Percentiles rank a stretch among this genome's conserved stretches.
phyloP scores from a whole-genome alignment of 1,284 basidiomycete species.

The Psilocybe mexicana region DNA sequence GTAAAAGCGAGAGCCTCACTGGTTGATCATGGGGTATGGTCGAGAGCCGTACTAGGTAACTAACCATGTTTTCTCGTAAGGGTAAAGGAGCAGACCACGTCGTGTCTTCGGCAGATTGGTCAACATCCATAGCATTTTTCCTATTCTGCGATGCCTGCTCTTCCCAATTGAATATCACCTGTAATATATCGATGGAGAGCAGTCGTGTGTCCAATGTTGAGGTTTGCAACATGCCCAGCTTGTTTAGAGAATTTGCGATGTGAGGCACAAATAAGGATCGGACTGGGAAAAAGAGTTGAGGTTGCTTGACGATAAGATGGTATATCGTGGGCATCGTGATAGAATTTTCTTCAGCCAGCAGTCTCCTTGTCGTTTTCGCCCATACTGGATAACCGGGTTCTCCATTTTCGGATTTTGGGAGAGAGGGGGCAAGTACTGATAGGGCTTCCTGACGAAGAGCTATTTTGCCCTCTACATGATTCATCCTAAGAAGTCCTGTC shows the following conservation, averaged over 20 bases:
- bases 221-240: conserved; percentile 79
- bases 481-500: conserved; percentile 87
- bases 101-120: conserved; percentile 25
- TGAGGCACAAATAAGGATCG: conserved; percentile 95
- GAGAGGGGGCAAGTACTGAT: conserved; percentile 88
- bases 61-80: conserved; percentile 89
- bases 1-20: conserved; percentile 63
- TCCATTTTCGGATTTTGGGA: conserved; percentile 58
- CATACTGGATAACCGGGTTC: conserved; percentile 77
- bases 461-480: conserved; percentile 79
- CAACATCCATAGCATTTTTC: conserved; percentile 13
- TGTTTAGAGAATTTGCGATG: conserved; percentile 88
- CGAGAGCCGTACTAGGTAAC: conserved; percentile 88
- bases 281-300: conserved; percentile 91
- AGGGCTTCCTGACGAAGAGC: conserved; percentile 85
- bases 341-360: conserved; percentile 90
- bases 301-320: conserved; percentile 90
- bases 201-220: conserved; percentile 83
- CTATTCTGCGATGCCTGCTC: conserved; percentile 50
- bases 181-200: conserved; percentile 81
- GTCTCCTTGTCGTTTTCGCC: conserved; percentile 87
- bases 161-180: conserved; percentile 90
- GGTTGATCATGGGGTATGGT: conserved; percentile 76
- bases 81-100: conserved; percentile 77
- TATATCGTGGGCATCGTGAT: conserved; percentile 89